Evolutionary conservation across 1,139 yeast species (phyloP), one percentile per base, ranked within the genome.

Genomic region (Candida sp.): DNA sequence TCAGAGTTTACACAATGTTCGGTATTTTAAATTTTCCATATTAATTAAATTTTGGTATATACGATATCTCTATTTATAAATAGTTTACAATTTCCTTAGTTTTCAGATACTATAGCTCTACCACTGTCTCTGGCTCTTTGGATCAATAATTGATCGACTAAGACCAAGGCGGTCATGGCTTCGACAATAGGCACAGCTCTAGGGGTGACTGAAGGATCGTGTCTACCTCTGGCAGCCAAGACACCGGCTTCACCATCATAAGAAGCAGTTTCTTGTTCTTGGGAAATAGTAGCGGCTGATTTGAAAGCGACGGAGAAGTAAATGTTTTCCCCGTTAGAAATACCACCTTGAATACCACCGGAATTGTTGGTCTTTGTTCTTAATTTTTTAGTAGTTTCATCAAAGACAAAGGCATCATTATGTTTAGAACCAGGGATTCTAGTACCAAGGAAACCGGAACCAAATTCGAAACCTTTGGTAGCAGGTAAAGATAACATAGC

Each of bases 321-420:
- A 58, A 93, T 87, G 69, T 87, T 79, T 68, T 93, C 99, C 53
- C 99, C 99, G 64, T 93, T 93, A 45, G 96, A 75, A 58, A 93
- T 93, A 59, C 99, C 99, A 58, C 99, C 99, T 72, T 93, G 99
- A 49, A 91, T 81, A 67, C 99, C 99, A 56, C 99, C 99, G 30
- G 96, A 87, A 68, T 86, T 84, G 71, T 95, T 93, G 30, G 98
- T 91, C 55, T 66, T 75, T 30, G 99, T 93, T 64, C 90, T 84
- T 63, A 93, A 76, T 56, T 77, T 76, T 25, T 81, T 73, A 19
- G 73, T 62, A 22, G 67, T 66, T 49, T 73, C 79, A 54, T 81
- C 84, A 55, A 63, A 76, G 57, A 75, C 75, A 66, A 91, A 91
- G 33, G 93, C 77, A 66, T 93, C 99, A 58, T 93, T 93, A 71